A percentile compares a stretch with the other conserved stretches of the same genome.
These are phyloP conservation scores for Colletotrichum abscissum DNA, from an alignment of 2,329 filamentous ascomycete species.

Conservation along the genomic window DNA sequence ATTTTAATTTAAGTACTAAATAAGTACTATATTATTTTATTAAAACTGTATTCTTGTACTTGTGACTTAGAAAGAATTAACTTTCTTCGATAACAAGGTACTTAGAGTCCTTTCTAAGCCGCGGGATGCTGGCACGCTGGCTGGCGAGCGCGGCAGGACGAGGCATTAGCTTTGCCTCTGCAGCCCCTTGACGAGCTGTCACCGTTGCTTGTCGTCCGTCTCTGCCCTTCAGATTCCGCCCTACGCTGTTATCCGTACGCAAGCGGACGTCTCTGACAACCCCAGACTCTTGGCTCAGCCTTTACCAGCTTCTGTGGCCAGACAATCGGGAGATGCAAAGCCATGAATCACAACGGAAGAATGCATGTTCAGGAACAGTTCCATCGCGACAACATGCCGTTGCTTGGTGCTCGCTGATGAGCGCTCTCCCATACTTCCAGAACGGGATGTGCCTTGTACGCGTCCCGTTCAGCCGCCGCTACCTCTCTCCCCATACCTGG, in stretches of 20 bases:
- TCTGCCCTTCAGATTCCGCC: not conserved
- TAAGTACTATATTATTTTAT: too few species aligned
- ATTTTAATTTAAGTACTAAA: too few species aligned
- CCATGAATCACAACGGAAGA: not conserved
- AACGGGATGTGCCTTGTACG: not conserved
- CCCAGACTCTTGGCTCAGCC: conserved; percentile 12
- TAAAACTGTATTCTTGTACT: too few species aligned
- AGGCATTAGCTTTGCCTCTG: not conserved
- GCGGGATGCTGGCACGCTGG: not conserved
- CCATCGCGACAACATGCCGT: not conserved
- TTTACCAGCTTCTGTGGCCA: not conserved
- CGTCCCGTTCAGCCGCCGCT: not conserved
- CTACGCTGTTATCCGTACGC: not conserved
- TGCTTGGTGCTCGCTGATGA: not conserved
- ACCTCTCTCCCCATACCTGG: not conserved
- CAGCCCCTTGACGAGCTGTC: conserved; percentile 8
- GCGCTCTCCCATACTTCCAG: not conserved
- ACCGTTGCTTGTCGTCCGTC: conserved; percentile 10
- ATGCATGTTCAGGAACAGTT: not conserved
- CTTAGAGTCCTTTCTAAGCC: not conserved
- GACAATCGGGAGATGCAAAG: not conserved
- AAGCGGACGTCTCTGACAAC: conserved; percentile 2
- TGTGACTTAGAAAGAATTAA: too few species aligned
- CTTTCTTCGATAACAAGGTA: too few species aligned
- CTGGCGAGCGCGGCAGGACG: not conserved